Base-by-base conservation (phyloP, 83 land plant species). In the Picea engelmannii region DNA sequence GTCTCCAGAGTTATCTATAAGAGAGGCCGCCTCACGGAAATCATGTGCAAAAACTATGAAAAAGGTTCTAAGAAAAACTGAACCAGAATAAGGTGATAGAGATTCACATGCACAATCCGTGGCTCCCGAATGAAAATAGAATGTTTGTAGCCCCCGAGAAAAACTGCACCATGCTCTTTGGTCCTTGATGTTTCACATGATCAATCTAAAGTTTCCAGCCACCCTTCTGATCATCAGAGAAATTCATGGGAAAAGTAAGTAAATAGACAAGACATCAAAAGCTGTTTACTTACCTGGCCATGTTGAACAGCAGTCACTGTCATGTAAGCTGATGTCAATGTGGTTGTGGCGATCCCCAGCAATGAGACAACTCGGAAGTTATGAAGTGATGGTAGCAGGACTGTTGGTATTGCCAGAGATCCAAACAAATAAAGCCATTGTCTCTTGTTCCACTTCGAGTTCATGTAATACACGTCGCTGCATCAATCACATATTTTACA, bases 71-170 rank as follows among this genome's bases (percentile, higher is more conserved):
- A 4, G 83, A 47, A 15, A 79, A 62, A 78, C 10, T n/a, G 4
- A 9, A 79, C 24, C 25, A 69, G 25, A 63, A 49, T 62, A 20
- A 71, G 62, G 35, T 70, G 31, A 24, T 4, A 24, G 35, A 18
- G 24, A 86, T 82, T 83, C 66, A 86, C 88, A 86, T 68, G 62
- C 67, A 76, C 73, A 86, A 20, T 40, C 82, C 85, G 49, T 86
- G 86, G 40, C 83, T 78, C 16, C 86, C 88, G 66, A 81, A 70
- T 2, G 86, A 62, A 61, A 86, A 86, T 2, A 86, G 64, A 10
- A 83, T 83, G 76, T 86, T 86, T 47, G 88, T 86, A 35, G 86
- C 80, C 17, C 88, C 86, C 68, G 88, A 42, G 73, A 86, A 86
- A 68, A 83, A 86, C 40, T 79, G 47, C n/a, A n/a, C n/a, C n/a